Percentiles rank a stretch among this genome's conserved stretches.
These are phyloP conservation scores for Tothia fuscella DNA, from an alignment of 2,329 filamentous ascomycete genomes.

Conservation along the genomic window DNA sequence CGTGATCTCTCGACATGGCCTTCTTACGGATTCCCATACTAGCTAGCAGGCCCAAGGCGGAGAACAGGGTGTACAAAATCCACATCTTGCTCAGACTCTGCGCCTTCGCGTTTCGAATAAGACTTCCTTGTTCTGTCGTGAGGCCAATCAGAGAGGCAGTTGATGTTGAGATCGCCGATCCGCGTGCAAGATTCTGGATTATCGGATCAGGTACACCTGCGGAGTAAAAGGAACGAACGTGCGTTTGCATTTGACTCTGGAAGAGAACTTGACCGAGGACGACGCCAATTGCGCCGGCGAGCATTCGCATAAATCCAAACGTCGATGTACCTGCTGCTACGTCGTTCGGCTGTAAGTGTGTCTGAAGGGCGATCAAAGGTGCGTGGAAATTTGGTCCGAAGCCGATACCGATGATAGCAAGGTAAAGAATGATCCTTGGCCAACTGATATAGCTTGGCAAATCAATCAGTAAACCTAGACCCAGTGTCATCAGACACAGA, in stretches of 20 bases:
- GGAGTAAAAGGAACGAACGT: conserved; percentile 38
- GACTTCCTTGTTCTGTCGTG: conserved; percentile 20
- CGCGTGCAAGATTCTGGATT: conserved; percentile 18
- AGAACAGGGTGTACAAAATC: conserved; percentile 37
- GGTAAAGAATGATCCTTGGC: conserved; percentile 35
- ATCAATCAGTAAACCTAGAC: conserved; percentile 52
- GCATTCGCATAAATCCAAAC: conserved; percentile 50
- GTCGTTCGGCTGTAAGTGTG: conserved; percentile 43
- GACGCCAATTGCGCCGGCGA: conserved; percentile 52
- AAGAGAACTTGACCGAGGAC: conserved; percentile 64
- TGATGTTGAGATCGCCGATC: conserved; percentile 31
- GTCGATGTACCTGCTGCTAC: conserved; percentile 50
- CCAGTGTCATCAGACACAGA: conserved; percentile 48
- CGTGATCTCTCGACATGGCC: conserved; percentile 15
- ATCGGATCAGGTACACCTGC: conserved; percentile 35
- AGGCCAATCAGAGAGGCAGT: conserved; percentile 45
- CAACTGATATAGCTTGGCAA: conserved; percentile 30
- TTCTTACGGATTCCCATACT: conserved; percentile 24
- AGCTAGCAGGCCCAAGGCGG: conserved; percentile 21
- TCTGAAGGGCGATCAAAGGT: conserved; percentile 51
- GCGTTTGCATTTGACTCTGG: conserved; percentile 52
- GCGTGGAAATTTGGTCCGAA: conserved; percentile 53
- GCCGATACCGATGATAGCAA: conserved; percentile 52
- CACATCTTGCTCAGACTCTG: conserved; percentile 36
- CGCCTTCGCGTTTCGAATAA: conserved; percentile 31